phyloP scores from a whole-genome alignment of 805 yeast genomes.

The Candida alai region DNA sequence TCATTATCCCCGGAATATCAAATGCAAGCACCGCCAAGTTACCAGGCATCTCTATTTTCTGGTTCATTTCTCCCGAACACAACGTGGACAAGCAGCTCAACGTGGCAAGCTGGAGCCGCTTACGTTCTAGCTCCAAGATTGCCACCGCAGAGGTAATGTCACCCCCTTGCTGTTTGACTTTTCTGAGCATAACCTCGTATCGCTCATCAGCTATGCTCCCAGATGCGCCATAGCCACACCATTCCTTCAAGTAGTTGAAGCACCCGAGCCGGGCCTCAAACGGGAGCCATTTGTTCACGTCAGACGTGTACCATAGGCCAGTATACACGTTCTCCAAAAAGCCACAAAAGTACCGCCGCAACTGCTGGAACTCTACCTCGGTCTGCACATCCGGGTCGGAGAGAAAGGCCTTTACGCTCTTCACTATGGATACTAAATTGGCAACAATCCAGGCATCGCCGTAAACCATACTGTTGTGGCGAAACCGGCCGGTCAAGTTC shows the following conservation, averaged over 20 bases:
- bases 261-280: slow-evolving; percentile 82
- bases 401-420: slow-evolving; percentile 57
- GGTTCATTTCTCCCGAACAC: slow-evolving; percentile 69
- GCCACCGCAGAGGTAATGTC: slow-evolving; percentile 57
- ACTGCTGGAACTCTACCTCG: slow-evolving; percentile 66
- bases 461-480: slow-evolving; percentile 40
- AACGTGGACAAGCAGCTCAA: slow-evolving; percentile 82
- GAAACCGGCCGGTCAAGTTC: slow-evolving; percentile 62
- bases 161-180: slow-evolving; percentile 29
- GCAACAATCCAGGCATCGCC: slow-evolving; percentile 67
- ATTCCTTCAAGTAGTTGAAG: slow-evolving; percentile 78
- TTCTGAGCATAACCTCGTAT: slow-evolving; percentile 52
- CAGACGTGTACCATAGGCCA: slow-evolving; percentile 44
- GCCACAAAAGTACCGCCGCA: slow-evolving; percentile 81
- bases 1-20: slow-evolving; percentile 61
- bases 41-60: slow-evolving; percentile 42
- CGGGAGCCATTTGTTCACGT: slow-evolving; percentile 58
- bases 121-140: slow-evolving; percentile 74
- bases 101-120: slow-evolving; percentile 65
- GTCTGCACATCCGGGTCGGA: slow-evolving; percentile 55
- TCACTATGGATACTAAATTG: slow-evolving; percentile 58
- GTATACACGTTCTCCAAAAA: slow-evolving; percentile 70
- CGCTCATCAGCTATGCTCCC: slow-evolving; percentile 60
- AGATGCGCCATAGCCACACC: slow-evolving; percentile 89
- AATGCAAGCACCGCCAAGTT: slow-evolving; percentile 57